These are phyloP conservation scores for Saitozyma sp. DNA, from an alignment of 768 basidiomycete species.

Conservation along the genomic window DNA sequence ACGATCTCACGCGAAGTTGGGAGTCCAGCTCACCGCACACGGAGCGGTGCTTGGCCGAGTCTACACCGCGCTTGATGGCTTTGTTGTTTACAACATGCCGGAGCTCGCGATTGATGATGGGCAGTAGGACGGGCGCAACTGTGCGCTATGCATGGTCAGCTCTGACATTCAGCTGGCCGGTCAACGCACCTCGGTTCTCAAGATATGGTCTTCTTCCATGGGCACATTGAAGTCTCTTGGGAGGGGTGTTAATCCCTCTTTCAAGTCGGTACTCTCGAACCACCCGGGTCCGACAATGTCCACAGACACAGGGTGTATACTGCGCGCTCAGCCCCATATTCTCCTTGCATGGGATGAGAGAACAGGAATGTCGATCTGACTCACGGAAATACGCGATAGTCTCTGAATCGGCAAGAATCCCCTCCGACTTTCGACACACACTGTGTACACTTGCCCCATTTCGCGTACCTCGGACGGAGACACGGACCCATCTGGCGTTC, in stretches of 20 bases:
- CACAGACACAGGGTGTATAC: constrained; percentile 37
- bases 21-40: constrained; percentile 35
- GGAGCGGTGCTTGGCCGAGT: constrained; percentile 38
- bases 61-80: constrained; percentile 35
- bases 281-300: constrained; percentile 32
- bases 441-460: constrained; percentile 43
- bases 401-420: constrained; percentile 43
- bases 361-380: constrained; percentile 1
- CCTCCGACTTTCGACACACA: constrained; percentile 39
- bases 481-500: constrained; percentile 37
- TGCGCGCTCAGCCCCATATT: constrained; percentile 11
- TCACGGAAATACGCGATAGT: constrained; percentile 40
- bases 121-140: constrained; percentile 42
- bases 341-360: background rate
- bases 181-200: constrained; percentile 37
- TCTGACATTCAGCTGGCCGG: background rate
- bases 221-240: constrained; percentile 39
- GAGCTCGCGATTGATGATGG: constrained; percentile 42
- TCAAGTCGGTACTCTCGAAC: constrained; percentile 36
- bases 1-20: too few species aligned
- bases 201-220: constrained; percentile 23
- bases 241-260: constrained; percentile 26
- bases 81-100: constrained; percentile 35
- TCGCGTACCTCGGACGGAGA: constrained; percentile 31
- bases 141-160: constrained; percentile 21